Evolutionary conservation across 768 basidiomycete species (phyloP), one percentile per base, ranked within the genome.

Genomic region (Boletus tylopilopsis): DNA sequence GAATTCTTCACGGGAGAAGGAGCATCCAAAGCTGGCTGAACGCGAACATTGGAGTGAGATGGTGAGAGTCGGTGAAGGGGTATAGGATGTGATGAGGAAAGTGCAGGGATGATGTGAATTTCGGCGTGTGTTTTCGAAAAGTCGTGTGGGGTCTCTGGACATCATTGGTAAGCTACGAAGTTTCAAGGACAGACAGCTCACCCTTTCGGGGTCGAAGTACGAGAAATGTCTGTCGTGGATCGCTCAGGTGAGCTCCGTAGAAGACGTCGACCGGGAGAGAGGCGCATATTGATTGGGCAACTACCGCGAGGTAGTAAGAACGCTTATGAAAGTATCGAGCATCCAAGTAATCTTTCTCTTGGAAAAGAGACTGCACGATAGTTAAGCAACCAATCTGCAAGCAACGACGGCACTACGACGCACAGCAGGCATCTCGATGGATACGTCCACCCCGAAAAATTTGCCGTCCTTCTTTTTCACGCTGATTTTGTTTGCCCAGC

Each of bases 341-440:
- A 62, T 94, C 86, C 49, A 93, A 73, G 56, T 92, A 90, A 63
- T 98, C 94, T 64, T 98, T 99, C 61, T 94, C 91, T 72, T 95
- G 91, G 61, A 98, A 94, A n/a, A 96, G 72, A 40, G 58, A 66
- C 87, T 89, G 47, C 5, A 29, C 18, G 27, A 15, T 13, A 42
- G 46, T 49, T 50, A 43, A 45, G 40, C 10, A 47, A 41, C 25
- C 7, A 13, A 18, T 15, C 10, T 8, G 46, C 15, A 44, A 15
- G n/a, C 19, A 18, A 42, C 25, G 16, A 8, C 12, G 9, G 9
- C 18, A 29, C 25, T 23, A 33, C 42, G 18, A 74, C 84, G 57
- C 61, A 90, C 91, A 33, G 80, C 66, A 10, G 93, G 92, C 90
- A 96, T 95, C 64, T 92, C 84, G 13, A 95, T 73, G 2, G 85